phyloP scores from a whole-genome alignment of 2,329 filamentous ascomycete species.

The Elsinoe ampelina region DNA sequence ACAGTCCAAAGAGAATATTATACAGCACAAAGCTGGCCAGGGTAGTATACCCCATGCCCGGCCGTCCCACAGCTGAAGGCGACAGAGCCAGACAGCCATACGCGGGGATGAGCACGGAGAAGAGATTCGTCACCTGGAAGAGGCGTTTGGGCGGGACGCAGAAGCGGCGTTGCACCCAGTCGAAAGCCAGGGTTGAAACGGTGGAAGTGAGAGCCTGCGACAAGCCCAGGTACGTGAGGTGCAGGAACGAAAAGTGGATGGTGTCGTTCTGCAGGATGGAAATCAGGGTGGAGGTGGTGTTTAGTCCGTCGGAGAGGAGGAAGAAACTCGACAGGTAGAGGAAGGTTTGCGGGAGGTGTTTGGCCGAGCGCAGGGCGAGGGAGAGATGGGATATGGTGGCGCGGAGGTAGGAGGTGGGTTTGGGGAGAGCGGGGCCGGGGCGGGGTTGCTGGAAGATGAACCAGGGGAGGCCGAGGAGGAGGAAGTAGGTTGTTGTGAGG shows the following conservation, averaged over 20 bases:
- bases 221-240: constrained; percentile 49
- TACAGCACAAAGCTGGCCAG: constrained; percentile 20
- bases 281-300: constrained; percentile 62
- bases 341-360: constrained; percentile 56
- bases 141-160: constrained; percentile 6
- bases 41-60: not conserved
- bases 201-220: constrained; percentile 9
- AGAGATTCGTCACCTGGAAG: constrained; percentile 13
- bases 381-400: constrained; percentile 55
- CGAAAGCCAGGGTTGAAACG: constrained; percentile 10
- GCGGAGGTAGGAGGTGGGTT: constrained; percentile 30
- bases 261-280: constrained; percentile 56
- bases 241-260: constrained; percentile 55
- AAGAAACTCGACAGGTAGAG: constrained; percentile 61
- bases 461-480: constrained; percentile 54
- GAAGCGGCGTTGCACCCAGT: constrained; percentile 11
- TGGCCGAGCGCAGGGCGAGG: constrained; percentile 50
- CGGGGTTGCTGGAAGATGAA: constrained; percentile 35
- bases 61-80: not conserved
- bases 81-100: constrained; percentile 6
- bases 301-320: constrained; percentile 58
- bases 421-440: constrained; percentile 9
- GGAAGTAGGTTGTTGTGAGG: constrained; percentile 14
- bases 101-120: constrained; percentile 11
- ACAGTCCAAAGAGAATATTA: constrained; percentile 51